Evolutionary conservation across 2,329 filamentous ascomycete genomes (phyloP).

Genomic region (Aspergillus sclerotialis): DNA sequence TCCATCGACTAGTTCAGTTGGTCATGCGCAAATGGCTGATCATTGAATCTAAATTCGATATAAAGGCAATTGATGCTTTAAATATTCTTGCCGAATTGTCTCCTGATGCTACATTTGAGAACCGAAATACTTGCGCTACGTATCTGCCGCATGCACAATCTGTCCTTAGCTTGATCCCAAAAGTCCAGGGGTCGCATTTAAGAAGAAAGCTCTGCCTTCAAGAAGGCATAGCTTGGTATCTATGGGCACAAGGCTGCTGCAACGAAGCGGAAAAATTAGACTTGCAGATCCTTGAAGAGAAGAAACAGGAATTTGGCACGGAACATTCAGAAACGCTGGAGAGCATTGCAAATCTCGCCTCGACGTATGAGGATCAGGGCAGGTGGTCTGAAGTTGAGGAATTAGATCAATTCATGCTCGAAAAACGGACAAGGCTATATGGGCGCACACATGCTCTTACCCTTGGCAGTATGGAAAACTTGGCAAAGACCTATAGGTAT

Average conservation of each 20-base stretch:
- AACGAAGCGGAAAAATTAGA: conserved; percentile 8
- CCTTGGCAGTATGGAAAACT: conserved; percentile 10
- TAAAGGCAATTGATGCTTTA: conserved; percentile 6
- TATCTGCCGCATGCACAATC: conserved; percentile 8
- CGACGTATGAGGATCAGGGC: conserved; percentile 6
- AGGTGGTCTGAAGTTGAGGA: conserved; percentile 7
- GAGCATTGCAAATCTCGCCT: conserved; percentile 5
- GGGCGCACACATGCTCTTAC: conserved; percentile 11
- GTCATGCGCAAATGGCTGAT: conserved; percentile 9
- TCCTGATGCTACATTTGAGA: conserved; percentile 6
- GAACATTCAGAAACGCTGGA: conserved; percentile 10
- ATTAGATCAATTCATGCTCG: conserved; percentile 1
- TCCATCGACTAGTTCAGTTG: conserved; percentile 8
- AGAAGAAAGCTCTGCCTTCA: conserved; percentile 6
- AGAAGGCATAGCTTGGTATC: conserved; percentile 7
- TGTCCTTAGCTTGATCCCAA: conserved; percentile 1
- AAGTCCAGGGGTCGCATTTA: conserved; percentile 2
- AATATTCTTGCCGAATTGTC: conserved; percentile 4
- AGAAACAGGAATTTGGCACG: conserved; percentile 6
- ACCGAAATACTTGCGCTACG: conserved; percentile 5
- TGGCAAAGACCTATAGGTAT: conserved; percentile 10
- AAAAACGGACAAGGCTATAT: neutral
- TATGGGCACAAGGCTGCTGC: conserved; percentile 7
- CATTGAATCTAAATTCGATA: conserved; percentile 3
- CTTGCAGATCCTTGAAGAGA: conserved; percentile 6